Evolutionary conservation across 345 rosid species (phyloP), one percentile per base, ranked within the genome.

Genomic region (Eucalyptus sp.): DNA sequence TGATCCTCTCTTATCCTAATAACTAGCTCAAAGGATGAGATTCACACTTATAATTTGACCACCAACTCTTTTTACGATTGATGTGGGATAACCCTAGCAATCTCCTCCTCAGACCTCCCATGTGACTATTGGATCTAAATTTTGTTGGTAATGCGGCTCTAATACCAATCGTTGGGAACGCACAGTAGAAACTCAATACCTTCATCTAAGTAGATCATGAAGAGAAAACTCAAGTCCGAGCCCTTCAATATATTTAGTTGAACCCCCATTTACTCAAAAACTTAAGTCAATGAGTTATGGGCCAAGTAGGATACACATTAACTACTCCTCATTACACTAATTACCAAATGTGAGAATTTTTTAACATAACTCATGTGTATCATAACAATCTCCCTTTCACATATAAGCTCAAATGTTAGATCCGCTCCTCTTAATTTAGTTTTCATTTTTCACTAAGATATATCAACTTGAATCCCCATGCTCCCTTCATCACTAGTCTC

Each of bases 141-240:
- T 20, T 20, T 56, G 27, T 56, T 22, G 60, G 27, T 56, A 56
- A 56, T 22, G 11, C 5, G 10, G 29, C 62, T 56, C 13, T 56
- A 56, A 56, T 56, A 24, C 62, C 13, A 22, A 56, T 56, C 0
- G 1, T 56, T 56, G 29, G 27, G 62, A 56, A 24, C 0, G 6
- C 25, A 56, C 1, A 4, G 3, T 56, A 22, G 12, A 56, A 56
- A 56, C 27, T 24, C 2, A 5, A 9, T 9, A 9, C 62, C 62
- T 22, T 56, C 2, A 56, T 56, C 0, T 24, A 0, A 56, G 62
- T 20, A 56, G 62, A 56, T 56, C 1, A 5, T 1, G 0, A 22
- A 56, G 11, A 56, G 29, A 9, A 9, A 56, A 24, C 27, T 24
- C 62, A 56, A 56, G 29, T 56, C 1, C 3, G 3, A 56, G 60